Conservation (phyloP, 768 basidiomycete genomes). For the Suillus sp. region DNA sequence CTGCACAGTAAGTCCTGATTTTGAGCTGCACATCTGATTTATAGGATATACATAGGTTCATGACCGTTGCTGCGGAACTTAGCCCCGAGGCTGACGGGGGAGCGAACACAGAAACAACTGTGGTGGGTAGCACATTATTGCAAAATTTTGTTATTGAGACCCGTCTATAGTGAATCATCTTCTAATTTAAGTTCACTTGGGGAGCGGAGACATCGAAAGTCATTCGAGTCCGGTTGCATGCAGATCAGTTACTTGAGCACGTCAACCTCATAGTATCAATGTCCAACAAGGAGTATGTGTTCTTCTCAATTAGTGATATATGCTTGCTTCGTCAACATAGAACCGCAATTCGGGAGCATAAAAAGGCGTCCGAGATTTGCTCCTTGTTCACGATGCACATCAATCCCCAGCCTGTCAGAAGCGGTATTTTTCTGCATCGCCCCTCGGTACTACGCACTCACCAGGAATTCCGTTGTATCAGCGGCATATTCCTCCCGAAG, state of each 20-base stretch:
- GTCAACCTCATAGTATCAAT: neutral
- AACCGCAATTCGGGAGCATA: neutral
- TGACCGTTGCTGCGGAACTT: constrained; percentile 50
- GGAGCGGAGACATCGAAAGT: neutral
- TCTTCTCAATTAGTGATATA: neutral
- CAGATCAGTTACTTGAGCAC: neutral
- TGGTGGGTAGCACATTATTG: neutral
- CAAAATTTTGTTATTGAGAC: neutral
- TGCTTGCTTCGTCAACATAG: neutral
- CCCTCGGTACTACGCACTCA: no score
- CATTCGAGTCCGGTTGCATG: neutral
- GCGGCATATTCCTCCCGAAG: no score
- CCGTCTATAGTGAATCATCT: neutral
- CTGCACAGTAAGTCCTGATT: constrained; percentile 65
- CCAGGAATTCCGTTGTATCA: no score
- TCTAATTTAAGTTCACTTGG: neutral
- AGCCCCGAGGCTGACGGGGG: constrained; percentile 26
- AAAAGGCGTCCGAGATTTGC: neutral
- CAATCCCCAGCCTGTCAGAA: no score
- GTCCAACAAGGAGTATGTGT: neutral
- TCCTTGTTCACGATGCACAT: neutral
- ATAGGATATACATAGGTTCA: constrained; percentile 41
- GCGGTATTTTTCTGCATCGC: no score
- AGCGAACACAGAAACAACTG: neutral
- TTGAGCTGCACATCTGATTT: constrained; percentile 2